Evolutionary conservation across 2,329 filamentous ascomycete species (phyloP).

Genomic region (Paracorniculantispora psalliotae): DNA sequence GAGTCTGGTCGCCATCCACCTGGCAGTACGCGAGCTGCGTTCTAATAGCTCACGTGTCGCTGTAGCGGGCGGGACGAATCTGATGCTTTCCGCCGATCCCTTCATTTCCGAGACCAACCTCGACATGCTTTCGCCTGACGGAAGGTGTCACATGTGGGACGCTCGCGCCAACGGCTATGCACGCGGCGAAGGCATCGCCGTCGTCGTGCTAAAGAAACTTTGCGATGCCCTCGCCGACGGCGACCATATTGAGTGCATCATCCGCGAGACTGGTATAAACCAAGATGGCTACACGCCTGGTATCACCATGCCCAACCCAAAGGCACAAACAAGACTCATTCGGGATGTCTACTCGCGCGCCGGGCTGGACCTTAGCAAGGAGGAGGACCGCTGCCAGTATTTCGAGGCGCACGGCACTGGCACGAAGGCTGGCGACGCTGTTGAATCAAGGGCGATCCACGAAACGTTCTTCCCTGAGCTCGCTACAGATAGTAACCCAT

Average conservation of each 20-base stretch:
- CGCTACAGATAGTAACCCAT: neutral
- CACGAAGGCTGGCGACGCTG: conserved; percentile 45
- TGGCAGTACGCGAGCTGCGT: conserved; percentile 41
- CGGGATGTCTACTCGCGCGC: conserved; percentile 23
- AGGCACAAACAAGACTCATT: conserved; percentile 35
- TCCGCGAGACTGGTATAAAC: conserved; percentile 44
- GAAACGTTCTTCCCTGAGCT: neutral
- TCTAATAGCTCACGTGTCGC: conserved; percentile 38
- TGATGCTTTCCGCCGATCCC: conserved; percentile 6
- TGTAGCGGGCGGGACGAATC: conserved; percentile 27
- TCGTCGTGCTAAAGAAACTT: conserved; percentile 49
- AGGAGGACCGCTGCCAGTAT: conserved; percentile 24
- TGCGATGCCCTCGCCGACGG: conserved; percentile 47
- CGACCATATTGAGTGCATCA: conserved; percentile 46
- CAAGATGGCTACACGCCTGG: conserved; percentile 50
- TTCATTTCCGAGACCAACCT: conserved; percentile 37
- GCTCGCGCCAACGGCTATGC: conserved; percentile 42
- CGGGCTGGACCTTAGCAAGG: conserved; percentile 18
- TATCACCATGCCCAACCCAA: conserved; percentile 48
- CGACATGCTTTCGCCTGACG: conserved; percentile 43
- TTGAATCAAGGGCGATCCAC: conserved; percentile 36
- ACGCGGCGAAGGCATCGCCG: conserved; percentile 50
- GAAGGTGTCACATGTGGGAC: conserved; percentile 38
- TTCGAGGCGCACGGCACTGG: conserved; percentile 46
- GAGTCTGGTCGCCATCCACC: conserved; percentile 43